Evolutionary conservation across 116 monocot genomes (phyloP).

Genomic region (Posidonia oceanica): DNA sequence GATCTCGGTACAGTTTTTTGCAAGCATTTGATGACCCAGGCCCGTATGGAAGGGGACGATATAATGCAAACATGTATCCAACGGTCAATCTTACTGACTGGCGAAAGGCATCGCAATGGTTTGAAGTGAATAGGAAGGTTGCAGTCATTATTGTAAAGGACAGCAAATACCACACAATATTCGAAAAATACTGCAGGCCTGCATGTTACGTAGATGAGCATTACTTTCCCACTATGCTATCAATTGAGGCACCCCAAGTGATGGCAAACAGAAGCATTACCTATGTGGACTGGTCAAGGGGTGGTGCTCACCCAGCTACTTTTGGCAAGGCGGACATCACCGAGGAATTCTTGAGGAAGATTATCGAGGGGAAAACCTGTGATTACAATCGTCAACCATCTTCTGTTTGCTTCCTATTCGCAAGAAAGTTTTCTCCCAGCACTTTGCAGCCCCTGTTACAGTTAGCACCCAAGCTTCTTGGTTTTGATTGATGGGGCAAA

Average conservation of each 20-base stretch:
- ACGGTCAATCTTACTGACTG: constrained; percentile 38
- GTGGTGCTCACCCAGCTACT: constrained; percentile 67
- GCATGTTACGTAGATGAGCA: constrained; percentile 78
- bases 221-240: constrained; percentile 67
- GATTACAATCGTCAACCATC: constrained; percentile 23
- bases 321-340: constrained; percentile 33
- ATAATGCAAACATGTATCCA: constrained; percentile 37
- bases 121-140: constrained; percentile 40
- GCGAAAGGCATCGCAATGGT: constrained; percentile 86
- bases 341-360: constrained; percentile 25
- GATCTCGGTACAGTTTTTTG: constrained; percentile 43
- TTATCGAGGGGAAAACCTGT: constrained; percentile 21
- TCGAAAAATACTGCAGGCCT: constrained; percentile 43
- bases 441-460: constrained; percentile 39
- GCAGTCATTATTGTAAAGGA: constrained; percentile 44
- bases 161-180: constrained; percentile 43
- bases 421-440: constrained; percentile 55
- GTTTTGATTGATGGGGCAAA: constrained; percentile 9
- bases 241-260: constrained; percentile 27
- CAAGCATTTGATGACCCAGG: constrained; percentile 44
- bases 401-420: constrained; percentile 42
- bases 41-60: constrained; percentile 52
- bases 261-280: constrained; percentile 52
- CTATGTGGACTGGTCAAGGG: constrained; percentile 69
- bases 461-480: constrained; percentile 31